A percentile compares a stretch with the other conserved stretches of the same genome.
Evolutionary conservation across 495 filamentous ascomycete species (phyloP).

Genomic region (Penicillium turbatum): DNA sequence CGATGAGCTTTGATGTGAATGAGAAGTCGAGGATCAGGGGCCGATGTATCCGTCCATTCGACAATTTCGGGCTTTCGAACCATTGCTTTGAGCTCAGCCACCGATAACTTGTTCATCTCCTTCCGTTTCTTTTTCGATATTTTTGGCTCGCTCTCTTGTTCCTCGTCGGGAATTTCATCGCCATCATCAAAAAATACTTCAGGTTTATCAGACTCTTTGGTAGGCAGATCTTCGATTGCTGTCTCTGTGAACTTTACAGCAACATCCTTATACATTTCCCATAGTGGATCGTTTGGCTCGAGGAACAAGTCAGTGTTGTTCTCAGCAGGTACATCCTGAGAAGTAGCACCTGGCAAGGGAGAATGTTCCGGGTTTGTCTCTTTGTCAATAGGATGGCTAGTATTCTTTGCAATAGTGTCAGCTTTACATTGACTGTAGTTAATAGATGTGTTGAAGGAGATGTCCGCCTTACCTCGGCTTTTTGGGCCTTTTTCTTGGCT

Average conservation of each 20-base stretch:
- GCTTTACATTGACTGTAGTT: not conserved
- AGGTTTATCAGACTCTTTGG: conserved; percentile 74
- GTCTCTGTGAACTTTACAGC: conserved; percentile 66
- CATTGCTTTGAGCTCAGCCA: conserved; percentile 90
- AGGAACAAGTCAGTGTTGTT: conserved; percentile 34
- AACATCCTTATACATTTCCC: conserved; percentile 75
- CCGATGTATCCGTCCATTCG: conserved; percentile 96
- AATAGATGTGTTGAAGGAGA: not conserved
- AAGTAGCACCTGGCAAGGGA: conserved; percentile 5
- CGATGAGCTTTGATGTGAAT: conserved; percentile 92
- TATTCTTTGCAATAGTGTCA: conserved; percentile 15
- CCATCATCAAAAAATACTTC: conserved; percentile 84
- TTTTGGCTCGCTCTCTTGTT: conserved; percentile 60
- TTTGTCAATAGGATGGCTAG: conserved; percentile 3
- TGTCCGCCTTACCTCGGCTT: conserved; percentile 33
- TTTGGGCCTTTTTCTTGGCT: conserved; percentile 86
- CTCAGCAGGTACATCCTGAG: conserved; percentile 31
- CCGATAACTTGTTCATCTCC: conserved; percentile 82
- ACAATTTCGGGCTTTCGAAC: conserved; percentile 91
- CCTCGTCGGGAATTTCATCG: conserved; percentile 84
- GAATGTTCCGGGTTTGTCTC: not conserved
- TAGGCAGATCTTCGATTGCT: conserved; percentile 52
- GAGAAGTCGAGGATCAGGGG: conserved; percentile 80
- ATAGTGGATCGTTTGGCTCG: conserved; percentile 70
- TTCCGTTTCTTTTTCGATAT: conserved; percentile 93